phyloP scores from a whole-genome alignment of 2,329 filamentous ascomycete species.

The Neurospora crassa region DNA sequence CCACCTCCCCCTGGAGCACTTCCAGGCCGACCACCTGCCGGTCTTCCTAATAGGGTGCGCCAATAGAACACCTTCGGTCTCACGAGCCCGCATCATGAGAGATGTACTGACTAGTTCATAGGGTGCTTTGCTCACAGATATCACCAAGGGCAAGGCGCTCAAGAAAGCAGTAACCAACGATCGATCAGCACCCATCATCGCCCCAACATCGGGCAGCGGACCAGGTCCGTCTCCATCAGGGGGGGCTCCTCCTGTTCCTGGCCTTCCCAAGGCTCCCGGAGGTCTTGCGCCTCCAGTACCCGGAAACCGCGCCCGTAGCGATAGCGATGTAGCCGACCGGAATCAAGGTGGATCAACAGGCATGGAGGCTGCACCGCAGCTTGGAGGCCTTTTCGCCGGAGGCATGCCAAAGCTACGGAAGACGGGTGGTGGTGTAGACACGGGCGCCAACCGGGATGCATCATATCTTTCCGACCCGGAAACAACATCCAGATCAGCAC shows the following conservation, averaged over 20 bases:
- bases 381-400: slow-evolving; percentile 81
- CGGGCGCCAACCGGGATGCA: slow-evolving; percentile 60
- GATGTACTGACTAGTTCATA: slow-evolving; percentile 29
- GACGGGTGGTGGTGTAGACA: slow-evolving; percentile 69
- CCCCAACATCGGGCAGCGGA: slow-evolving; percentile 33
- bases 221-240: slow-evolving; percentile 54
- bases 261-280: slow-evolving; percentile 46
- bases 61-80: background rate
- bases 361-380: slow-evolving; percentile 60
- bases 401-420: slow-evolving; percentile 95
- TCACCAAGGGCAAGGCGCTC: slow-evolving; percentile 67
- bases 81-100: background rate
- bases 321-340: slow-evolving; percentile 61
- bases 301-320: slow-evolving; percentile 65
- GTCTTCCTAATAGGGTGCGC: slow-evolving; percentile 53
- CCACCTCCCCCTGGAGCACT: slow-evolving; percentile 50
- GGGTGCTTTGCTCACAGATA: slow-evolving; percentile 83
- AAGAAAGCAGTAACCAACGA: slow-evolving; percentile 90
- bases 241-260: slow-evolving; percentile 75
- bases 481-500: slow-evolving; percentile 39
- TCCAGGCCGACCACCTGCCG: slow-evolving; percentile 47
- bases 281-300: slow-evolving; percentile 65
- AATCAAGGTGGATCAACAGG: slow-evolving; percentile 32
- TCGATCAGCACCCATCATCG: slow-evolving; percentile 70
- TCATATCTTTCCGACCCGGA: slow-evolving; percentile 80